A percentile compares a stretch with the other conserved stretches of the same genome.
Evolutionary conservation across 1,284 basidiomycete species (phyloP).

Genomic region (Exobasidium cylindrosporum): DNA sequence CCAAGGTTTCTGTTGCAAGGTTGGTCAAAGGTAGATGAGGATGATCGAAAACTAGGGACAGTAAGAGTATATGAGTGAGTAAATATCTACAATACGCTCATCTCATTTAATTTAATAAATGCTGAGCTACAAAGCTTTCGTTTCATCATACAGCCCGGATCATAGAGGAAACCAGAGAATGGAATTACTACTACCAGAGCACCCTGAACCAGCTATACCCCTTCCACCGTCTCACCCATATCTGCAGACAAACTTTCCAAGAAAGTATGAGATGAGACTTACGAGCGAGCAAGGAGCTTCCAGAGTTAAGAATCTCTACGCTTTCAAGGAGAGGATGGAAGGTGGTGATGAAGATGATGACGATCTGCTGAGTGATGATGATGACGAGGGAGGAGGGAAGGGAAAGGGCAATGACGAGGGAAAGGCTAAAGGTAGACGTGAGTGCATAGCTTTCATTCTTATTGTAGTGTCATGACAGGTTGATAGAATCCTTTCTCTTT

Average conservation of each 20-base stretch:
- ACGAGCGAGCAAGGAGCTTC: conserved; percentile 35
- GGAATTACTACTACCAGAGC: conserved; percentile 47
- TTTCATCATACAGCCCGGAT: conserved; percentile 25
- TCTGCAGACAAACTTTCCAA: conserved; percentile 17
- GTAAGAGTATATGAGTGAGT: conserved; percentile 58
- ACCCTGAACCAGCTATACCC: conserved; percentile 35
- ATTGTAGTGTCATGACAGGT: not conserved
- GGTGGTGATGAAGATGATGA: conserved; percentile 20
- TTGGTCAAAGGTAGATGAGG: conserved; percentile 58
- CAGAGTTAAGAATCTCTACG: conserved; percentile 41
- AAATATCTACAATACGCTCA: not conserved
- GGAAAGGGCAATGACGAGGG: conserved; percentile 6
- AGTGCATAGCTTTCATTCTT: conserved; percentile 6
- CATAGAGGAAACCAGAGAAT: conserved; percentile 45
- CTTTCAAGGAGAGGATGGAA: conserved; percentile 42
- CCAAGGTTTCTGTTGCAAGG: conserved; percentile 60
- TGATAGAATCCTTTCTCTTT: not conserved
- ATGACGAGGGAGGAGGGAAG: conserved; percentile 12
- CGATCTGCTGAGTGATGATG: conserved; percentile 24
- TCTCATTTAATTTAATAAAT: not conserved
- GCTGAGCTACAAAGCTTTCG: not conserved
- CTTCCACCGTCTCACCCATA: conserved; percentile 16
- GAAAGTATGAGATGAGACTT: conserved; percentile 45
- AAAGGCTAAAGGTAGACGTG: conserved; percentile 8
- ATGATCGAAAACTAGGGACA: conserved; percentile 58